These are phyloP conservation scores for Arabidopsis thaliana DNA, from an alignment of 345 rosid species.

Conservation along the genomic window TAIR10.1 NC_003075.7:14155001-14155500, in stretches of 20 bases:
- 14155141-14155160: conserved; percentile 4
- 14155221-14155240: neutral
- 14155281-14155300: neutral
- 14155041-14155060: neutral
- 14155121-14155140: conserved; percentile 18
- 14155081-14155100: conserved; percentile 12
- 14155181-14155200: conserved; percentile 28
- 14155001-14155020: too few species aligned
- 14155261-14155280: conserved; percentile 20
- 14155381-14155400: conserved; percentile 19
- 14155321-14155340: neutral
- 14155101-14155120: conserved; percentile 2
- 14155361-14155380: conserved; percentile 7
- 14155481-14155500: conserved; percentile 39
- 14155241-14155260: neutral
- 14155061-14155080: neutral
- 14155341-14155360: neutral
- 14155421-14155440: conserved; percentile 40
- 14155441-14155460: conserved; percentile 43
- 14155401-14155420: conserved; percentile 26
- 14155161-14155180: neutral
- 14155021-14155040: too few species aligned
- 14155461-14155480: conserved; percentile 48
- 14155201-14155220: neutral
- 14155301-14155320: neutral